These are phyloP conservation scores for Suillus variegatus DNA, from an alignment of 768 basidiomycete species.

Conservation along the genomic window DNA sequence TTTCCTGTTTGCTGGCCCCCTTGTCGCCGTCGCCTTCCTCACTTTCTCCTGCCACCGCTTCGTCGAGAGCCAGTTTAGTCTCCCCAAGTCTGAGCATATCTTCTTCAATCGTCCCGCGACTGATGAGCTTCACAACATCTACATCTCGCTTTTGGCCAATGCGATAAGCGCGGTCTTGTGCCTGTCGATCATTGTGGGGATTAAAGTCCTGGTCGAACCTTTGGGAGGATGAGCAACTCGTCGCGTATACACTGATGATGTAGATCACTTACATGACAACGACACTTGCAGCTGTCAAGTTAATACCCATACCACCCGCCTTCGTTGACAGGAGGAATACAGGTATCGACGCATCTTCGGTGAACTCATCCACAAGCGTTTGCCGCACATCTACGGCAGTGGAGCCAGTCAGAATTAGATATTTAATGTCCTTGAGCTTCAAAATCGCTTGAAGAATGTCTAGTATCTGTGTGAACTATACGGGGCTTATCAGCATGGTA, in stretches of 20 bases:
- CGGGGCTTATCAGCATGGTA: neutral
- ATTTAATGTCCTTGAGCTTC: conserved; percentile 69
- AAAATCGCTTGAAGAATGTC: conserved; percentile 89
- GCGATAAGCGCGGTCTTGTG: conserved; percentile 95
- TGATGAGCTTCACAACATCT: conserved; percentile 92
- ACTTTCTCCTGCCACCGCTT: conserved; percentile 83
- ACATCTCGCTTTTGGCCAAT: conserved; percentile 95
- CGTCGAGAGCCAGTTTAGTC: conserved; percentile 90
- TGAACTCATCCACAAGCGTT: conserved; percentile 93
- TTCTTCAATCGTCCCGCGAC: conserved; percentile 92
- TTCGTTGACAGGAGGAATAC: conserved; percentile 92
- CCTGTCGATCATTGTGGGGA: conserved; percentile 96
- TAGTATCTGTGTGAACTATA: conserved; percentile 91
- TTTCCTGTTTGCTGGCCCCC: conserved; percentile 65
- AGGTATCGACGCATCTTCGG: conserved; percentile 75
- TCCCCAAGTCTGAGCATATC: conserved; percentile 90
- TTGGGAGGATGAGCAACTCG: conserved; percentile 13
- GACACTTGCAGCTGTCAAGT: conserved; percentile 92
- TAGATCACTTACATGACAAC: conserved; percentile 74
- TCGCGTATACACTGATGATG: neutral
- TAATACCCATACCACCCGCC: conserved; percentile 96
- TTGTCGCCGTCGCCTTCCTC: conserved; percentile 60
- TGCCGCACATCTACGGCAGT: conserved; percentile 95
- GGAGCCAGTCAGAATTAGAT: conserved; percentile 85
- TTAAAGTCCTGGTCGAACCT: conserved; percentile 99